Evolutionary conservation across 257 asterid species (phyloP), one percentile per base, ranked within the genome.

Genomic region (Voacanga thouarsii): DNA sequence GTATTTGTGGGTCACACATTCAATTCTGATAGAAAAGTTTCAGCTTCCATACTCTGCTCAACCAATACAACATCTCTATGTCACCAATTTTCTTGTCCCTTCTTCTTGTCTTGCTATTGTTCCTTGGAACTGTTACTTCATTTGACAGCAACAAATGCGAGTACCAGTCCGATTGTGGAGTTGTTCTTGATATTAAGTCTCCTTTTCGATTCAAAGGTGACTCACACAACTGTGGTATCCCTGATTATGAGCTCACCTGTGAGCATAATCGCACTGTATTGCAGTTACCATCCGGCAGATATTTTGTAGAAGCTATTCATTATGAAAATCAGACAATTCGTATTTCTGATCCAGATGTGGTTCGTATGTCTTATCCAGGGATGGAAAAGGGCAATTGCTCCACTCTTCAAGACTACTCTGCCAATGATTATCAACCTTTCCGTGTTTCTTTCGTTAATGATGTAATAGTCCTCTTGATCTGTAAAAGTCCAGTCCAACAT

Each of bases 311-410:
- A 3, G 24, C 47, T n/a, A 65, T 66, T n/a, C 15, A 76, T 14
- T 50, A 65, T 2, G 1, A 12, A 3, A 33, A 5, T 0, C 5
- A 5, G 5, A 65, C 30, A 19, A 16, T 78, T 11, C 77, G n/a
- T 9, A 33, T 71, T 10, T 7, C n/a, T 23, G 51, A 78, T 45
- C 63, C 81, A 28, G 50, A 64, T 0, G 2, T 78, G 28, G 51
- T n/a, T n/a, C n/a, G n/a, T n/a, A n/a, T n/a, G n/a, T n/a, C 51
- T 23, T 41, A 78, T 45, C 63, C 81, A 28, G 50, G 71, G 1
- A 2, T 21, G 51, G n/a, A 43, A 12, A 70, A 44, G 41, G 53
- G 41, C 24, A 59, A 78, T 26, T 78, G 81, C 7, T 78, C 81
- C 1, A 44, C 28, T 28, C 41, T 28, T 26, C 18, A 33, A 1